Evolutionary conservation across 208 protist genomes (phyloP).

Genomic region (Trypanosoma lewisi): DNA sequence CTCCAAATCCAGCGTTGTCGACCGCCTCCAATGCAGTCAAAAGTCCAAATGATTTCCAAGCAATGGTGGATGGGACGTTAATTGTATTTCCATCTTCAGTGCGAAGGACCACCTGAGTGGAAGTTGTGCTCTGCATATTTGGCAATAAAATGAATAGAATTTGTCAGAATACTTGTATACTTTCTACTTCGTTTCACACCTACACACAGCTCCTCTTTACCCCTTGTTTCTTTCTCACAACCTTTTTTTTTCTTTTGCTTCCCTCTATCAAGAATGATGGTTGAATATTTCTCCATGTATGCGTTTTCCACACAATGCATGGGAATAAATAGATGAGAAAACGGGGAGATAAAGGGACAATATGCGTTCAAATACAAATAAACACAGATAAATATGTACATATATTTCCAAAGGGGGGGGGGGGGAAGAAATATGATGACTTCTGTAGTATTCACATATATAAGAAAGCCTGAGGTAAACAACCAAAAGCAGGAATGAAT

Average conservation of each 20-base stretch:
- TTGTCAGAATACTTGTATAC: neutral
- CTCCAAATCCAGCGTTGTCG: slow-evolving; percentile 18
- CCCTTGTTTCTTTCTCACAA: neutral
- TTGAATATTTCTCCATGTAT: neutral
- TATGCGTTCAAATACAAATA: too few species aligned
- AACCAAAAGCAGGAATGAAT: too few species aligned
- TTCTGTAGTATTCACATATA: too few species aligned
- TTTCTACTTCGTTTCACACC: neutral
- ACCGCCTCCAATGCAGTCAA: slow-evolving; percentile 14
- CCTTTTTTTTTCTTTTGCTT: neutral
- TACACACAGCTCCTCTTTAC: neutral
- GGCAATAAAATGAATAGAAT: too few species aligned
- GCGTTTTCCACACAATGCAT: neutral
- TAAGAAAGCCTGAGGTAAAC: too few species aligned
- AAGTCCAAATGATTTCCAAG: slow-evolving; percentile 22
- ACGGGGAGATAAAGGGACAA: neutral
- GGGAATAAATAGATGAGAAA: neutral
- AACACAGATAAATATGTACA: too few species aligned
- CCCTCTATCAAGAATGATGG: neutral
- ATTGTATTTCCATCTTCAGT: neutral
- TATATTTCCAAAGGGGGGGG: too few species aligned
- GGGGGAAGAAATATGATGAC: too few species aligned
- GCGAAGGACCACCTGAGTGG: slow-evolving; percentile 17
- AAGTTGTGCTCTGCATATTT: neutral
- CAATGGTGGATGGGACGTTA: slow-evolving; percentile 14